Conservation (phyloP, 495 filamentous ascomycete genomes). For the Penicilliopsis zonata region DNA sequence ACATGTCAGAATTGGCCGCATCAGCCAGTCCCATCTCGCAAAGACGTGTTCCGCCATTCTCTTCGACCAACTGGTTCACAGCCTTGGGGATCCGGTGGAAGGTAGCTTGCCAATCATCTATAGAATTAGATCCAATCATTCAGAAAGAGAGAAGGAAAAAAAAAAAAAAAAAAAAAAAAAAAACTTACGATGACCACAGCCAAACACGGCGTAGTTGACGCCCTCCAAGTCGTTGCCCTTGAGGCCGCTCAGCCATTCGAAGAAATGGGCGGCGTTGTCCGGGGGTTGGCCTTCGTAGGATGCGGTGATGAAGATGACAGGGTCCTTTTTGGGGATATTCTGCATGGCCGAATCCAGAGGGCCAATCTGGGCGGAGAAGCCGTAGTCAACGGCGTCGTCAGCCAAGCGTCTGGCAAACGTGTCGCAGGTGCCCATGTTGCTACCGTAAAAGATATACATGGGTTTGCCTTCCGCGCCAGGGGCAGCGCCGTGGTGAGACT, state of each 20-base stretch:
- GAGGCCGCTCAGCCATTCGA: conserved; percentile 46
- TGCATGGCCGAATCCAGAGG: conserved; percentile 49
- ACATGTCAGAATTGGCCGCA: conserved; percentile 50
- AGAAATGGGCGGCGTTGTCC: conserved; percentile 61
- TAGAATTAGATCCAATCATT: conserved; percentile 2
- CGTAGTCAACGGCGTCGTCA: conserved; percentile 42
- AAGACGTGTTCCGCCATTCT: conserved; percentile 42
- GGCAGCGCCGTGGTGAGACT: too few species aligned
- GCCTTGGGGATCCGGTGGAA: conserved; percentile 62
- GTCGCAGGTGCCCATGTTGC: conserved; percentile 68
- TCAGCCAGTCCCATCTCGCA: conserved; percentile 47
- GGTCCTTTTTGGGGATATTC: conserved; percentile 47
- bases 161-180: not conserved
- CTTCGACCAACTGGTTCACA: conserved; percentile 38
- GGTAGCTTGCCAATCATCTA: conserved; percentile 53
- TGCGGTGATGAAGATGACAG: conserved; percentile 54
- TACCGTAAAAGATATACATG: conserved; percentile 60
- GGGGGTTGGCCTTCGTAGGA: conserved; percentile 68
- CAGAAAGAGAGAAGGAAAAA: conserved; percentile 2
- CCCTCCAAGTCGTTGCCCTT: conserved; percentile 38
- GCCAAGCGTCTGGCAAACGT: conserved; percentile 52
- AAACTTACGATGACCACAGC: conserved; percentile 23
- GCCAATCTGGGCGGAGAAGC: conserved; percentile 43
- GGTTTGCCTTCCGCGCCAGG: conserved; percentile 19
- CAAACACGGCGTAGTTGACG: conserved; percentile 55